Base-by-base conservation (phyloP, 129 eudicot species). In the Artemisia annua region DNA sequence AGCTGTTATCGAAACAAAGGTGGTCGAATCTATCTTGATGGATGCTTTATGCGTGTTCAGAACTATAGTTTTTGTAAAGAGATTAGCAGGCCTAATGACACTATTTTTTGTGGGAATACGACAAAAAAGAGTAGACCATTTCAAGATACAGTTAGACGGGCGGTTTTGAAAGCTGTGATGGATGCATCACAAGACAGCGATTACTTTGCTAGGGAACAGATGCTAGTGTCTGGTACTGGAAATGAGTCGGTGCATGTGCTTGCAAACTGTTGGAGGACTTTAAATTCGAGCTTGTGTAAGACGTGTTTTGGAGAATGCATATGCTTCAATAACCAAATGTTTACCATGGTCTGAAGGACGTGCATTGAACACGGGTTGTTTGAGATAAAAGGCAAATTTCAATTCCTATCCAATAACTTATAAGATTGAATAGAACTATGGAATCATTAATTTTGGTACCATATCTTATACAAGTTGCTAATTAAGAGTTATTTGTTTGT, bases 11-110 rank as follows among this genome's bases (percentile, higher is more conserved):
- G 93, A 3, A 63, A 55, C 70, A 82, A 71, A 13, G 93, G 93
- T 1, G 97, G 83, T n/a, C 73, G 96, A 44, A 76, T 88, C 20
- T 88, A 46, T 56, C 87, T 86, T 5, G 92, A 91, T 11, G 96
- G 97, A 11, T 86, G 97, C 66, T 91, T 82, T 71, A 87, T 86
- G 87, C 75, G 97, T 54, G 76, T 87, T 11, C 88, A 86, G 63
- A 86, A 86, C 18, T 84, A 73, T 67, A 84, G 82, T 67, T 88
- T 90, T 76, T 84, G 64, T 17, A 76, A 83, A 2, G 92, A 88
- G 76, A 78, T 73, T 61, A 30, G 65, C 0, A 96, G 89, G 4
- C 87, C 92, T 3, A 20, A 61, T 0, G 92, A 88, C 69, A 52
- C n/a, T 5, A 66, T 62, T 14, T 51, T 84, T 11, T 91, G 97